Conservation (phyloP, 371 early-diverging fungal genomes). For the Haplosporangium sp. region DNA sequence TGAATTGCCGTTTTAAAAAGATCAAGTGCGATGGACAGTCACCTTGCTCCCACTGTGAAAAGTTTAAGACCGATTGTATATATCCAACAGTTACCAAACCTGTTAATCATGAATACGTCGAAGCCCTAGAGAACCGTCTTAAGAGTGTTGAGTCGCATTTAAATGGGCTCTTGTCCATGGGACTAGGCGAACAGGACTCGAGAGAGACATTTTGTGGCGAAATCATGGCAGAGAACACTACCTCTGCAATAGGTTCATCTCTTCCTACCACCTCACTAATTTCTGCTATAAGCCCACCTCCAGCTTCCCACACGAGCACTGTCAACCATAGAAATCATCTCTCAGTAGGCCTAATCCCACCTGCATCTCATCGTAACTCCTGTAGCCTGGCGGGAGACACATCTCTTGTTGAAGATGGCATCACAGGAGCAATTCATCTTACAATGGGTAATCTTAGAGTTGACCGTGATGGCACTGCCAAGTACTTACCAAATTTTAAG, state of each 20-base stretch:
- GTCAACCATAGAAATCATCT: background rate
- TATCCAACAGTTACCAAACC: conserved; percentile 59
- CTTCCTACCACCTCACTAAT: background rate
- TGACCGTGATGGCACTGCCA: conserved; percentile 29
- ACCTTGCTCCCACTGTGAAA: conserved; percentile 71
- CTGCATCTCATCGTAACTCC: background rate
- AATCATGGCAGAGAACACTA: background rate
- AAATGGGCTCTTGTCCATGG: conserved; percentile 19
- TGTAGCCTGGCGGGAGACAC: background rate
- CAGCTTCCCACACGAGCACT: background rate
- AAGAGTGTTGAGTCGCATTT: conserved; percentile 41
- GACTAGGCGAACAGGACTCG: background rate
- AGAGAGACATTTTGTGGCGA: background rate
- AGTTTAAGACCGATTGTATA: conserved; percentile 59
- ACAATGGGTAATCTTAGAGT: conserved; percentile 33
- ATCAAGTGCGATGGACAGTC: conserved; percentile 73
- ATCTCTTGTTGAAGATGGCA: background rate
- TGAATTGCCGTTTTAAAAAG: conserved; percentile 69
- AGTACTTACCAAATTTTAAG: conserved; percentile 23
- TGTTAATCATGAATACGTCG: conserved; percentile 50
- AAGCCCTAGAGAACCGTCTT: conserved; percentile 42
- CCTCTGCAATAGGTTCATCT: background rate
- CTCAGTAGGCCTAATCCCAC: background rate
- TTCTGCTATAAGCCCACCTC: background rate
- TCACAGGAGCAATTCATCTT: conserved; percentile 4